These are phyloP conservation scores for Erigeron canadensis DNA, from an alignment of 129 eudicot species.

Conservation along the genomic window DNA sequence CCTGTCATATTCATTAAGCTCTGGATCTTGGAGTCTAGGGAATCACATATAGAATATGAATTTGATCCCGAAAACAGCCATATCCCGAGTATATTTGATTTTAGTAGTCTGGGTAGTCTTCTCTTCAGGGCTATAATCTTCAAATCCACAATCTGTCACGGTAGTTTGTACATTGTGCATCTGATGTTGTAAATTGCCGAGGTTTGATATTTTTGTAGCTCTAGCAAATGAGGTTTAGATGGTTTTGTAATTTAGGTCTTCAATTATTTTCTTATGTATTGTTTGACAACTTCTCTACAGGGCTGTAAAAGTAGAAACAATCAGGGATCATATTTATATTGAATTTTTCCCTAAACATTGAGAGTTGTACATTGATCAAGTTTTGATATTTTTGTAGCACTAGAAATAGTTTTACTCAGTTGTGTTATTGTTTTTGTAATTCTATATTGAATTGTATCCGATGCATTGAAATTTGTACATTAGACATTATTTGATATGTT, in stretches of 20 bases:
- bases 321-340: neutral
- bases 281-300: constrained; percentile 14
- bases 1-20: constrained; percentile 14
- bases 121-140: constrained; percentile 11
- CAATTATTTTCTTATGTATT: neutral
- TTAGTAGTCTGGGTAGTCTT: neutral
- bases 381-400: constrained; percentile 17
- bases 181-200: constrained; percentile 8
- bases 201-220: constrained; percentile 23
- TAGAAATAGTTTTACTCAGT: neutral
- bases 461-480: neutral
- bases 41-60: too few species aligned
- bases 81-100: too few species aligned
- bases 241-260: constrained; percentile 5
- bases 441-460: constrained; percentile 9
- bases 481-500: neutral
- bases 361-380: constrained; percentile 23
- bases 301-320: neutral
- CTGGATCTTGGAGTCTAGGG: neutral
- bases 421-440: neutral
- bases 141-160: constrained; percentile 4
- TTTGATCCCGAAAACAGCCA: too few species aligned
- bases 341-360: constrained; percentile 19
- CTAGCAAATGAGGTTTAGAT: constrained; percentile 11
- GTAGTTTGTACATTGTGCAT: constrained; percentile 21